A percentile compares a stretch with the other conserved stretches of the same genome.
Conservation (phyloP, 495 filamentous ascomycete species). For the Penicillium chermesinum region DNA sequence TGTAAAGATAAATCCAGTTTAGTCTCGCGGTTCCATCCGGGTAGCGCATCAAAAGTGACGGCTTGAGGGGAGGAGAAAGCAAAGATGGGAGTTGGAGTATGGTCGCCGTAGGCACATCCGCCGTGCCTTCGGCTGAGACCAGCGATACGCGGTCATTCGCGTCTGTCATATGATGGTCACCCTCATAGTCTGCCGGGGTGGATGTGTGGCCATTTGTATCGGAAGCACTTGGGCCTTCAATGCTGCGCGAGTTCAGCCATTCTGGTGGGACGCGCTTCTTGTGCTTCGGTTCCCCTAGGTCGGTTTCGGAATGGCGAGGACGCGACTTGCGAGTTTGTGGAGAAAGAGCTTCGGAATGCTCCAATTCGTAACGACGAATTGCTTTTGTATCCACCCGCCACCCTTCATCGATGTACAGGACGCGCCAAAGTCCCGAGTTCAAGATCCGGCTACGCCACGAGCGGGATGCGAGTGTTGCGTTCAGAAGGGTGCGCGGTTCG, state of each 20-base stretch:
- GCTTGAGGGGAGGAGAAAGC: slow-evolving; percentile 21
- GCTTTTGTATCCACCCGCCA: slow-evolving; percentile 70
- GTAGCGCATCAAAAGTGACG: slow-evolving; percentile 31
- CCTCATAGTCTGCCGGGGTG: slow-evolving; percentile 43
- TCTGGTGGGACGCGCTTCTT: slow-evolving; percentile 48
- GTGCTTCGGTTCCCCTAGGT: slow-evolving; percentile 43
- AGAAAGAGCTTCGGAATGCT: slow-evolving; percentile 40
- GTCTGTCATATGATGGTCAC: slow-evolving; percentile 46
- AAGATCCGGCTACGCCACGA: slow-evolving; percentile 77
- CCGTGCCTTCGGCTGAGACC: slow-evolving; percentile 3
- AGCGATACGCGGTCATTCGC: slow-evolving; percentile 22
- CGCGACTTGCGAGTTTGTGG: slow-evolving; percentile 43
- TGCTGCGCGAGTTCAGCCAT: slow-evolving; percentile 34
- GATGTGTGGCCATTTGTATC: slow-evolving; percentile 11
- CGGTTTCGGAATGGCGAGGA: slow-evolving; percentile 38
- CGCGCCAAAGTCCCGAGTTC: slow-evolving; percentile 81
- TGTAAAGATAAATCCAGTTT: slow-evolving; percentile 70
- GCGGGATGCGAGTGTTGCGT: slow-evolving; percentile 70
- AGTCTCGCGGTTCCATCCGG: slow-evolving; percentile 33
- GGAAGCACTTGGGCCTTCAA: slow-evolving; percentile 1
- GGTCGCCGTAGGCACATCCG: slow-evolving; percentile 5
- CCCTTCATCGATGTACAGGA: slow-evolving; percentile 74
- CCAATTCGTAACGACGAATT: slow-evolving; percentile 61
- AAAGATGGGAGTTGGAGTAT: slow-evolving; percentile 9
- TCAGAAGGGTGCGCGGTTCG: slow-evolving; percentile 67